These are phyloP conservation scores for Amauroascus verrucosus DNA, from an alignment of 2,329 filamentous ascomycete species.

Conservation along the genomic window DNA sequence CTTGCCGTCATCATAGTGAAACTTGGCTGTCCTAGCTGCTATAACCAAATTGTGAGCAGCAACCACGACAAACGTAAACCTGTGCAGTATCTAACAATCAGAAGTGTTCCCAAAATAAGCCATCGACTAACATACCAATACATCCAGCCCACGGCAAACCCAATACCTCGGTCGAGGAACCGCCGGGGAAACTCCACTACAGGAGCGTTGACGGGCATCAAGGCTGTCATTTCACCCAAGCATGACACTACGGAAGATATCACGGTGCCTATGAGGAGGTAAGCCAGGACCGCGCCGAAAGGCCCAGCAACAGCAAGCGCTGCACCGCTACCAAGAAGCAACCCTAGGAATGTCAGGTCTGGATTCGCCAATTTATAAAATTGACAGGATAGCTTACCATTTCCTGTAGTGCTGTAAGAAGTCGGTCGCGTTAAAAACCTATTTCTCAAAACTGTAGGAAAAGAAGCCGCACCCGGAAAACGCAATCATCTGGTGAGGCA, in stretches of 20 bases:
- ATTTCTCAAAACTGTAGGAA: background rate
- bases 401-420: conserved; percentile 29
- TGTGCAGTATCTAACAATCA: conserved; percentile 9
- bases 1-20: conserved; percentile 27
- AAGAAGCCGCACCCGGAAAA: conserved; percentile 32
- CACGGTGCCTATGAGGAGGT: conserved; percentile 36
- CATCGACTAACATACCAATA: conserved; percentile 28
- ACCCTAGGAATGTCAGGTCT: conserved; percentile 19
- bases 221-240: conserved; percentile 37
- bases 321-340: conserved; percentile 35
- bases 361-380: background rate
- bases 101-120: background rate
- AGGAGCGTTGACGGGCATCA: conserved; percentile 35
- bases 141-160: conserved; percentile 40
- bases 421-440: conserved; percentile 4
- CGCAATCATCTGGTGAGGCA: conserved; percentile 32
- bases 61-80: conserved; percentile 26
- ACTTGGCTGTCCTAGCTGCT: conserved; percentile 33
- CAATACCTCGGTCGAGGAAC: conserved; percentile 36
- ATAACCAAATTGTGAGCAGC: conserved; percentile 31
- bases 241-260: conserved; percentile 37
- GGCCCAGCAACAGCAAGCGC: conserved; percentile 34
- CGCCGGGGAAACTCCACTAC: conserved; percentile 33
- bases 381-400: conserved; percentile 23
- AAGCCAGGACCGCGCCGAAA: conserved; percentile 33